A percentile compares a stretch with the other conserved stretches of the same genome.
phyloP scores from a whole-genome alignment of 164 flowering plant species.

The Warburgia ugandensis region DNA sequence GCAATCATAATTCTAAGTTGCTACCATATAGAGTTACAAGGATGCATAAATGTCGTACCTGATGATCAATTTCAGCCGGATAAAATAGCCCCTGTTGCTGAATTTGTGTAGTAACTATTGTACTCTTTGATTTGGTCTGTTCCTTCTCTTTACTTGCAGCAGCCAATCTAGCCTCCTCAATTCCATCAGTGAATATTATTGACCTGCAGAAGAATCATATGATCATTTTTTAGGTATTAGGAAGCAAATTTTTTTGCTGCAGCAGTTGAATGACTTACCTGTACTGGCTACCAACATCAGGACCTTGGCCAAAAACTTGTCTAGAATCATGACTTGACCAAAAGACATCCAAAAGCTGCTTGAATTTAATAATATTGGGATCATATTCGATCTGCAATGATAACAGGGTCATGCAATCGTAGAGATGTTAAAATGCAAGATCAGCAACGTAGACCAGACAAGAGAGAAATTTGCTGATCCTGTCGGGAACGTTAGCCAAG shows the following conservation, averaged over 20 bases:
- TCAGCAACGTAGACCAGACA: too few relatives aligned
- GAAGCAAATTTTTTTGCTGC: not conserved
- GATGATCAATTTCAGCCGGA: conserved; percentile 95
- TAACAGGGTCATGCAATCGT: conserved; percentile 9
- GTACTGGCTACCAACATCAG: conserved; percentile 93
- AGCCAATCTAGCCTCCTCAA: conserved; percentile 79
- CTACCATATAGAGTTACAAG: too few relatives aligned
- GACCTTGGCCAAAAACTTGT: conserved; percentile 99
- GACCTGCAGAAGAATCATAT: conserved; percentile 41
- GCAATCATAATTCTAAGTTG: too few relatives aligned
- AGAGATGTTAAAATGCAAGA: too few relatives aligned
- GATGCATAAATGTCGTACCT: conserved; percentile 36
- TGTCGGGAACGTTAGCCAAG: too few relatives aligned
- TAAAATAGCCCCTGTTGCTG: conserved; percentile 57
- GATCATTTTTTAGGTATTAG: not conserved
- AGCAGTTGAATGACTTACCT: conserved; percentile 34
- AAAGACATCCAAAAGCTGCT: conserved; percentile 81
- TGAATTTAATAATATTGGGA: conserved; percentile 53
- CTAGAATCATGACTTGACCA: conserved; percentile 94
- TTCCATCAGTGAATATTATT: conserved; percentile 74
- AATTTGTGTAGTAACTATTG: conserved; percentile 80
- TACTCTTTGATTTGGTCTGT: conserved; percentile 55
- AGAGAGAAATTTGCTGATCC: too few relatives aligned
- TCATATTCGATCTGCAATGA: conserved; percentile 80
- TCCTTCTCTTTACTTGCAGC: conserved; percentile 78